Conservation (phyloP, 2,329 filamentous ascomycete species). For the Hortaea werneckii region DNA sequence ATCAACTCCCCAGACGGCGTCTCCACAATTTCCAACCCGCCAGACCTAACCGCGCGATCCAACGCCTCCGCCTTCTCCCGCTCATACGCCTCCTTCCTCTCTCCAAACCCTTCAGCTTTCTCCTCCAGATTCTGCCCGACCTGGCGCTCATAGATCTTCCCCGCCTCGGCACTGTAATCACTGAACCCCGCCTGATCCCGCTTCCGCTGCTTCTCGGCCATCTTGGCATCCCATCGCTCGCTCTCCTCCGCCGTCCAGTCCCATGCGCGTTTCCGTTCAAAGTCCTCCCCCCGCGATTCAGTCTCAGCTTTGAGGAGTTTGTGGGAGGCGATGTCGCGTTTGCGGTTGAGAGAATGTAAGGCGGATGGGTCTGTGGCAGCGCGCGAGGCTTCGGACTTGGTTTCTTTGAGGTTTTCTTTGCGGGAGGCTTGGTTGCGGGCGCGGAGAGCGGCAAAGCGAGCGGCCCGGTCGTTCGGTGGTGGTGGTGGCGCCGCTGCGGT, state of each 20-base stretch:
- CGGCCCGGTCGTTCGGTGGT: constrained; percentile 53
- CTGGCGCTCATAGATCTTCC: constrained; percentile 90
- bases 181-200: constrained; percentile 81
- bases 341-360: constrained; percentile 68
- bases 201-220: constrained; percentile 74
- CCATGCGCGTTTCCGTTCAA: constrained; percentile 96
- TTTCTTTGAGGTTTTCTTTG: constrained; percentile 73
- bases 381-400: constrained; percentile 71
- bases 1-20: constrained; percentile 91
- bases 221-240: constrained; percentile 83
- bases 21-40: constrained; percentile 86
- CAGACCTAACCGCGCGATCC: constrained; percentile 72
- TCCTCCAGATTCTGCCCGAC: constrained; percentile 57
- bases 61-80: constrained; percentile 76
- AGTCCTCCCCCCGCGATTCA: constrained; percentile 76
- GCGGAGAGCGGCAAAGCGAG: constrained; percentile 79
- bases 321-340: constrained; percentile 77
- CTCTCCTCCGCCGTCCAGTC: constrained; percentile 96
- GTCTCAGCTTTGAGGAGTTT: constrained; percentile 90
- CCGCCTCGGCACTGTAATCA: constrained; percentile 77
- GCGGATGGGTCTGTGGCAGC: constrained; percentile 67
- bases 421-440: constrained; percentile 48
- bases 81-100: constrained; percentile 64
- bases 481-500: constrained; percentile 1
- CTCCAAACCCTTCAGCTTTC: constrained; percentile 17